Evolutionary conservation across 208 protist genomes (phyloP), one percentile per base, ranked within the genome.

Genomic region (Crithidia bombi): DNA sequence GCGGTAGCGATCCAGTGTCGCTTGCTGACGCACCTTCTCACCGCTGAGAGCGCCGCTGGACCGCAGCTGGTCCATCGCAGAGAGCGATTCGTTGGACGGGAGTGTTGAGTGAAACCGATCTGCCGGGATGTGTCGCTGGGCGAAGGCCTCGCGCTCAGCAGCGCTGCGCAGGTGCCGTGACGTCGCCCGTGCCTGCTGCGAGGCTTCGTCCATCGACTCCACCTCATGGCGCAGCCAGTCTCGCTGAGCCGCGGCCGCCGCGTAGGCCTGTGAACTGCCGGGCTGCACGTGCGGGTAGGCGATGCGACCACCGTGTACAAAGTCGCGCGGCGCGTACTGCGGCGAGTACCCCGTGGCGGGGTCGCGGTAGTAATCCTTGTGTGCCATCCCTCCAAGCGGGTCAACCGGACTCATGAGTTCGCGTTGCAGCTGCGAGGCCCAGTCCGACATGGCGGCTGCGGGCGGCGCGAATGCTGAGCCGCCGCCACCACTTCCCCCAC

Each of bases 361-460:
- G 65, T 96, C 91, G 6, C 91, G 89, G 62, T 92, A 96, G 81
- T 92, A 94, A 66, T 96, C 91, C 75, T 89, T 90, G 77, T 93
- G 89, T 10, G 78, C 81, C 30, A 90, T 63, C 17, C 91, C 91
- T n/a, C 85, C 85, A 3, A 96, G 68, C 0, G 91, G 87, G 54
- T 96, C 91, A 0, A 23, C 56, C 35, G 92, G 85, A 36, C 73
- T 44, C 50, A 92, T 83, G 38, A 94, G 78, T 75, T 96, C 89
- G n/a, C 71, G 70, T 62, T 92, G 87, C 75, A 96, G 76, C 56
- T 79, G 84, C 35, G 67, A 32, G 25, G 86, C 85, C 89, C 91
- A 96, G 63, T 89, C 77, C 0, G 44, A 64, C 33, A 63, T 41
- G 32, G 38, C 43, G 15, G 47, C 50, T 3, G 10, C 21, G 23